These are phyloP conservation scores for Tuber borchii DNA, from an alignment of 495 filamentous ascomycete species.

Conservation along the genomic window DNA sequence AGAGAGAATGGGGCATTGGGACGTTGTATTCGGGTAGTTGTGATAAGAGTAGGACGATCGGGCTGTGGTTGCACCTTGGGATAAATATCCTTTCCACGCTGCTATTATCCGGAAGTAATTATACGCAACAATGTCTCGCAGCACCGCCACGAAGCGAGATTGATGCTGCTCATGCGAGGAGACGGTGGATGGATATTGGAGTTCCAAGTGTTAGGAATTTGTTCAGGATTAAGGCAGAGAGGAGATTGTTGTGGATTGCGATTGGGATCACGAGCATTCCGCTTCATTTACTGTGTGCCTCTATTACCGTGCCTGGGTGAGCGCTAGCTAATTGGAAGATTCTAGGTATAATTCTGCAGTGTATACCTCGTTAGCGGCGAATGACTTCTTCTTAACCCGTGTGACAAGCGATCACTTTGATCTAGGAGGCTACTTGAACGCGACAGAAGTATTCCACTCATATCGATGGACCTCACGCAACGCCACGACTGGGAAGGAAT, in stretches of 20 bases:
- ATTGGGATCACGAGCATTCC: constrained; percentile 9
- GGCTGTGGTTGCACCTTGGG: not conserved
- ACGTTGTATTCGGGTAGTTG: no score
- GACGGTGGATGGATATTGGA: constrained; percentile 16
- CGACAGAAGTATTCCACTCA: no score
- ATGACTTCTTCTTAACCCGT: not conserved
- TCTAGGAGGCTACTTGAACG: not conserved
- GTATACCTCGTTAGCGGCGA: constrained; percentile 4
- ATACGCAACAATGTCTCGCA: constrained; percentile 12
- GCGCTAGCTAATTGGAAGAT: not conserved
- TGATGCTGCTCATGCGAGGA: constrained; percentile 15
- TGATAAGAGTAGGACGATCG: not conserved
- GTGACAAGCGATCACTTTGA: not conserved
- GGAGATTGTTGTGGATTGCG: constrained; percentile 4
- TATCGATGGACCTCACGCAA: no score
- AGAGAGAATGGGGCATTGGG: no score
- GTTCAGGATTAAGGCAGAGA: not conserved
- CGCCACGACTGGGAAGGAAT: no score
- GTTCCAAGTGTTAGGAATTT: constrained; percentile 17
- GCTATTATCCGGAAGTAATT: constrained; percentile 5
- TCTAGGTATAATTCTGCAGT: constrained; percentile 15
- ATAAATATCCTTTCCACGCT: constrained; percentile 2
- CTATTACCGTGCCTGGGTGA: not conserved
- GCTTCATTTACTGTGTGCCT: constrained; percentile 11
- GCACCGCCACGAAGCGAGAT: constrained; percentile 7